Evolutionary conservation across 148 eudicot genomes (phyloP).

Genomic region (Rhododendron mucronatum): DNA sequence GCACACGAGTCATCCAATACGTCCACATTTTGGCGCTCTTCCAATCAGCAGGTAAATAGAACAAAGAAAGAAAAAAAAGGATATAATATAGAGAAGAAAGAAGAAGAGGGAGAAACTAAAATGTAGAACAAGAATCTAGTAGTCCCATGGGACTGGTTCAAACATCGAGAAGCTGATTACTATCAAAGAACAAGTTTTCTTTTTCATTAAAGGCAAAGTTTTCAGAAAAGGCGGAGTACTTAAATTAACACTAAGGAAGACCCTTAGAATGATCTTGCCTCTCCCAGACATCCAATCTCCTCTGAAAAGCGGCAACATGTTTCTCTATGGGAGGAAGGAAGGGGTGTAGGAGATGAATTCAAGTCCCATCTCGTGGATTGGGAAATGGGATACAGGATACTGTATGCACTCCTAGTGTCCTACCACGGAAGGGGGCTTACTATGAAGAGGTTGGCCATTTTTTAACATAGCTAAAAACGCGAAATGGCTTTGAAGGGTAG

Average conservation of each 20-base stretch:
- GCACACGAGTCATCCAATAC: slow-evolving; percentile 11
- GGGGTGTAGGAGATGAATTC: too few species aligned
- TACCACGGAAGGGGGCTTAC: not conserved
- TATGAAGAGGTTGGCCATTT: not conserved
- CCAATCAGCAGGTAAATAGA: not conserved
- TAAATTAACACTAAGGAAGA: not conserved
- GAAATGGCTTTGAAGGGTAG: too few species aligned
- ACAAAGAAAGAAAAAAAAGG: not conserved
- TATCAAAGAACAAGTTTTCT: not conserved
- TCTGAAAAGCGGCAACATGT: too few species aligned
- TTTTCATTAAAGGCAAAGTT: not conserved
- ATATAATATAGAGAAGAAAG: not conserved
- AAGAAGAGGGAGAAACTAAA: not conserved
- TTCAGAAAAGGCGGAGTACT: not conserved
- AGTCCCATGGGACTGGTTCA: not conserved
- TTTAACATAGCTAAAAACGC: too few species aligned
- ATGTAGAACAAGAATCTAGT: not conserved
- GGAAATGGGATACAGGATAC: not conserved
- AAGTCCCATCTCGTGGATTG: not conserved
- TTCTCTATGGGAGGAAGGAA: too few species aligned
- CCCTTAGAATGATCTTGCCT: not conserved
- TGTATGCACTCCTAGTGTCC: not conserved
- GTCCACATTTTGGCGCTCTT: not conserved
- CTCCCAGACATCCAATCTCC: too few species aligned
- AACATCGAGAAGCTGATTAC: not conserved